Conservation (phyloP, 345 rosid genomes). For the Excoecaria agallocha region DNA sequence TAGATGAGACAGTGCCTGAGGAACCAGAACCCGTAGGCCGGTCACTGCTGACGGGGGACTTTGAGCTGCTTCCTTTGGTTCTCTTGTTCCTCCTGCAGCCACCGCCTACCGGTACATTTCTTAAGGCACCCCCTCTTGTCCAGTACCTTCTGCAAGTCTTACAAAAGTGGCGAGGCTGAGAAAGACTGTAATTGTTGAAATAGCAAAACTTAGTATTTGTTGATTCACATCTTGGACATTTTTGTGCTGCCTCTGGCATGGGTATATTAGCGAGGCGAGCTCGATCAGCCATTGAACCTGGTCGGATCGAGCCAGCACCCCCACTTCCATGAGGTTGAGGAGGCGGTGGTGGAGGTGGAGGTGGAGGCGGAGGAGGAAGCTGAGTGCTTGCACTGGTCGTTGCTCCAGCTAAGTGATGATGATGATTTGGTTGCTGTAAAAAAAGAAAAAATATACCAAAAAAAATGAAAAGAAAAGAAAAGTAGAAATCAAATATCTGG, state of each 20-base stretch:
- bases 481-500: slow-evolving; percentile 35
- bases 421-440: slow-evolving; percentile 48
- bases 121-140: slow-evolving; percentile 90
- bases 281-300: slow-evolving; percentile 91
- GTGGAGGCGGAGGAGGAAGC: slow-evolving; percentile 36
- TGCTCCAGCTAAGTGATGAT: slow-evolving; percentile 26
- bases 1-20: slow-evolving; percentile 36
- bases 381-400: slow-evolving; percentile 29
- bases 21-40: slow-evolving; percentile 41
- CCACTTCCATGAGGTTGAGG: slow-evolving; percentile 56
- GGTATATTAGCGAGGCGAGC: slow-evolving; percentile 81
- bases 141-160: slow-evolving; percentile 95
- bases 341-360: slow-evolving; percentile 28
- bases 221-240: slow-evolving; percentile 95
- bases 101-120: slow-evolving; percentile 91
- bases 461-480: background rate
- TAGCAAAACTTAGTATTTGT: slow-evolving; percentile 94
- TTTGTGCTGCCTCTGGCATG: slow-evolving; percentile 69
- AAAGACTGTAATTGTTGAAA: slow-evolving; percentile 92
- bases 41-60: slow-evolving; percentile 40
- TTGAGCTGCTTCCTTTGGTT: slow-evolving; percentile 55
- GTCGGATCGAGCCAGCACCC: slow-evolving; percentile 61
- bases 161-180: slow-evolving; percentile 99
- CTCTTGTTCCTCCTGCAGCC: slow-evolving; percentile 89
- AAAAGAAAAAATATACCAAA: slow-evolving; percentile 5